Evolutionary conservation across 352 stramenopile genomes (phyloP).

Genomic region (Phytopythium mirpurense): DNA sequence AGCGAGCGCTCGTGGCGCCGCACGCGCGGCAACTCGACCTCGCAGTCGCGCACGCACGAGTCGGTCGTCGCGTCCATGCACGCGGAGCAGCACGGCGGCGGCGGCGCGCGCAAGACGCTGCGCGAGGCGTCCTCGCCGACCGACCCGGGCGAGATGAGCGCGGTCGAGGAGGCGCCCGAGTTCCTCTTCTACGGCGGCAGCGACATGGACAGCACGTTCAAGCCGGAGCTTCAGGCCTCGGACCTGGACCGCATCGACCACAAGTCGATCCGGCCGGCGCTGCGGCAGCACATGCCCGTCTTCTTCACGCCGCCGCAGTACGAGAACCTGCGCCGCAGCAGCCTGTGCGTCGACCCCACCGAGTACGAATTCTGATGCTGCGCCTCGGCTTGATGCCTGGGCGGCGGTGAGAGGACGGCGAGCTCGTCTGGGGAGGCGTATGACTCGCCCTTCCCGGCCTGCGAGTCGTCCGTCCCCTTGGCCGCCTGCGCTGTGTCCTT

Average conservation of each 20-base stretch:
- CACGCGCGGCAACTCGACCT: constrained; percentile 25
- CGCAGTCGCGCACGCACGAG: constrained; percentile 19
- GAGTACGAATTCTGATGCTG: constrained; percentile 52
- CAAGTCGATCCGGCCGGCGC: constrained; percentile 43
- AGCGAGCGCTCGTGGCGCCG: constrained; percentile 27
- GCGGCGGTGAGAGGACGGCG: too few relatives aligned
- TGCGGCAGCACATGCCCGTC: constrained; percentile 56
- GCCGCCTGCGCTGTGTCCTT: too few relatives aligned
- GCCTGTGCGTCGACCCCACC: constrained; percentile 34
- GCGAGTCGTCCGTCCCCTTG: too few relatives aligned
- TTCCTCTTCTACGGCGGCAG: constrained; percentile 68
- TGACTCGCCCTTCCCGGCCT: too few relatives aligned
- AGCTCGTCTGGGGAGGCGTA: too few relatives aligned
- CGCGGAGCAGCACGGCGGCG: constrained; percentile 3
- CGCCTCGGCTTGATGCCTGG: too few relatives aligned
- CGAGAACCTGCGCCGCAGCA: constrained; percentile 37
- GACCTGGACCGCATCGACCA: constrained; percentile 36
- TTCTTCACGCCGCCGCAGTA: constrained; percentile 53
- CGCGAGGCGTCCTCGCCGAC: constrained; percentile 18
- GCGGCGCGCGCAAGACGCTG: constrained; percentile 9
- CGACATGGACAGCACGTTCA: constrained; percentile 41
- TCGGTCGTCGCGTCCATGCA: constrained; percentile 11
- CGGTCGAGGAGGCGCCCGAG: constrained; percentile 25
- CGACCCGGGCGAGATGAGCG: constrained; percentile 21
- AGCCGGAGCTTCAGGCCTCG: constrained; percentile 32